phyloP scores from a whole-genome alignment of 208 protist species.

The Leishmania tropica region DNA sequence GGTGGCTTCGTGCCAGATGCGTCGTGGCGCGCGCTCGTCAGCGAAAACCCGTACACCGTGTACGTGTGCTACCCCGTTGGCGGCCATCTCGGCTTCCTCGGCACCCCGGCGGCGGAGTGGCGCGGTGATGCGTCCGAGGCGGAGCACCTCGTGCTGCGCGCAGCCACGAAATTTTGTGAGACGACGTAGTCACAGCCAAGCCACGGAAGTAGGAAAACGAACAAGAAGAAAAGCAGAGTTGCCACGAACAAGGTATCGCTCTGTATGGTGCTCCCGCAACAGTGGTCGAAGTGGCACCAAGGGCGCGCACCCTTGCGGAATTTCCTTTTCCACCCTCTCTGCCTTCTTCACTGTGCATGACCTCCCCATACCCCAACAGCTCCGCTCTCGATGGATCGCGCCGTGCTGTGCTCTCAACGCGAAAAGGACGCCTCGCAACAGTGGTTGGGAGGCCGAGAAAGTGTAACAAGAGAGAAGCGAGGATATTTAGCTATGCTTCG shows the following conservation, averaged over 20 bases:
- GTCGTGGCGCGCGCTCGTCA: constrained; percentile 35
- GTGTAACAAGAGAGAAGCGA: neutral
- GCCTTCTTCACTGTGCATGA: neutral
- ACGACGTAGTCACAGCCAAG: neutral
- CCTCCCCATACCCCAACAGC: neutral
- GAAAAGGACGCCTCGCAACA: neutral
- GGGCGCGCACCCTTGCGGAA: too few relatives aligned
- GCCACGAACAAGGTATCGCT: neutral
- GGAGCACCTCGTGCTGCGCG: constrained; percentile 22
- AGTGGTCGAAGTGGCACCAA: neutral
- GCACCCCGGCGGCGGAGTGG: constrained; percentile 32
- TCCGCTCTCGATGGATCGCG: neutral
- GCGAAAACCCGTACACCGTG: constrained; percentile 26
- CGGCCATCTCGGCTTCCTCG: constrained; percentile 69
- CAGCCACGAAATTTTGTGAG: constrained; percentile 18
- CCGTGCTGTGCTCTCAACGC: neutral
- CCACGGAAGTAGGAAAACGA: too few relatives aligned
- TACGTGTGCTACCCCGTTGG: constrained; percentile 57
- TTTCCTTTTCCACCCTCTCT: neutral
- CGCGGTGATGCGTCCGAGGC: constrained; percentile 24
- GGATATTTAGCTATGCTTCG: neutral
- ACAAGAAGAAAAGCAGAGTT: neutral
- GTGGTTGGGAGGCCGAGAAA: neutral
- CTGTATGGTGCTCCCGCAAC: neutral
- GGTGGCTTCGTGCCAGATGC: constrained; percentile 27